phyloP scores from a whole-genome alignment of 352 stramenopile species.

The Globisporangium yorkense region DNA sequence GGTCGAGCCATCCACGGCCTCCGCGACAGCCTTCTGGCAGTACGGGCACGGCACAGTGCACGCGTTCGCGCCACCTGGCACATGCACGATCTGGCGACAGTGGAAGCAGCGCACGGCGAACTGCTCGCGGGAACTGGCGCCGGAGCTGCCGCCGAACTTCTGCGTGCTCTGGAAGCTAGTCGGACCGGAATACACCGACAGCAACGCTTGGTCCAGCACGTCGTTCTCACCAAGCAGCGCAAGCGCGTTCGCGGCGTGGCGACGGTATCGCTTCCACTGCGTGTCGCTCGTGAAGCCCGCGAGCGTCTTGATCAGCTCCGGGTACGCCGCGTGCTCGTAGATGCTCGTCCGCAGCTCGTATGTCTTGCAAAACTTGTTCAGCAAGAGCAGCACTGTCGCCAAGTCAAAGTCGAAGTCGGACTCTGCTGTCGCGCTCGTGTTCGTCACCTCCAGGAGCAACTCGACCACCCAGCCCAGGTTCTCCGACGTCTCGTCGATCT shows the following conservation, averaged over 20 bases:
- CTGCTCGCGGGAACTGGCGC: background rate
- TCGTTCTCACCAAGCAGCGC: conserved; percentile 46
- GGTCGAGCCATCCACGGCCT: conserved; percentile 25
- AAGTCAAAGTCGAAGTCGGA: conserved; percentile 35
- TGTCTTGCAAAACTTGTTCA: conserved; percentile 38
- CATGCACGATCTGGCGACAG: conserved; percentile 45
- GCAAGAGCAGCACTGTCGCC: conserved; percentile 27
- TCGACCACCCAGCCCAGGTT: conserved; percentile 39
- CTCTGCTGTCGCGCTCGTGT: conserved; percentile 26
- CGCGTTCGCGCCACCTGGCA: conserved; percentile 23
- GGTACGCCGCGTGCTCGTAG: conserved; percentile 41
- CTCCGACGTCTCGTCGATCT: conserved; percentile 8
- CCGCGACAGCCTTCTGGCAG: conserved; percentile 36
- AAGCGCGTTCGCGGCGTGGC: conserved; percentile 28
- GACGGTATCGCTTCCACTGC: conserved; percentile 36
- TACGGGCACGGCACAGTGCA: conserved; percentile 32
- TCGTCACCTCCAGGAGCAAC: conserved; percentile 40
- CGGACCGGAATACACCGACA: conserved; percentile 7
- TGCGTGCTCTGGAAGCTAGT: background rate
- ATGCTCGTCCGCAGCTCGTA: conserved; percentile 26
- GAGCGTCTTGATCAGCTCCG: conserved; percentile 33
- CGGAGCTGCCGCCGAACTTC: background rate
- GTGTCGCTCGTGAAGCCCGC: conserved; percentile 20
- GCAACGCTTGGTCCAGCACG: conserved; percentile 22
- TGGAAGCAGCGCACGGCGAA: conserved; percentile 47